Base-by-base conservation (phyloP, 352 stramenopile genomes). In the Globisporangium carolinianum region DNA sequence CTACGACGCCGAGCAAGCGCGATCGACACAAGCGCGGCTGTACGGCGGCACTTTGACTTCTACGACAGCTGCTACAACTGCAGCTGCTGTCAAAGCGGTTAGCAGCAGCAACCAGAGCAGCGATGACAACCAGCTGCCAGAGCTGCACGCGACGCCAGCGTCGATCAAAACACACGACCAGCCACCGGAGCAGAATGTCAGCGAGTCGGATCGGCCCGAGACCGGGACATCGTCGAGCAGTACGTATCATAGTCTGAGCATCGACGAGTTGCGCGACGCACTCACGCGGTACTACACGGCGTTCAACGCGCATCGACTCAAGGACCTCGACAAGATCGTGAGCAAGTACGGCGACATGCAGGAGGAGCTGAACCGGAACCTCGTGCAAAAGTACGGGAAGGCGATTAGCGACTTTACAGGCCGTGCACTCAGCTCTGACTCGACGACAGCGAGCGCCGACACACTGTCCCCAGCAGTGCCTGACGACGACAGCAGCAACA, bases 271-370 rank as follows among this genome's bases (percentile, higher is more conserved):
- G 45, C 71, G 67, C 9, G 35, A 53, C 35, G 68, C 78, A 3
- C 66, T 94, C 2, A 61, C 58, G 1, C 62, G 56, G 3, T 94
- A 85, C 49, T 94, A 94, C 57, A 55, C 64, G 0, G 51, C 67
- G 6, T 77, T 91, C 51, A 87, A 90, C 51, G 48, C 66, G 0
- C 72, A 87, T 39, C 74, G 79, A 10, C 52, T 79, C 24, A 65
- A 66, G n/a, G 69, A 90, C 41, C 60, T 94, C n/a, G 76, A 87
- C 47, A 86, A 76, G 58, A 91, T 94, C 55, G 54, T 89, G 12
- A 43, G 18, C 58, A 94, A 94, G 65, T 92, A 91, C 52, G 46
- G 35, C 15, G 61, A 84, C 17, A 67, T 72, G 18, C 84, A 91
- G 54, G 72, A 87, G 9, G 75, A 83, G 39, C 62, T 91, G 4